A percentile compares a stretch with the other conserved stretches of the same genome.
Evolutionary conservation across 768 basidiomycete species (phyloP).

Genomic region (Lactifluus rugatus): DNA sequence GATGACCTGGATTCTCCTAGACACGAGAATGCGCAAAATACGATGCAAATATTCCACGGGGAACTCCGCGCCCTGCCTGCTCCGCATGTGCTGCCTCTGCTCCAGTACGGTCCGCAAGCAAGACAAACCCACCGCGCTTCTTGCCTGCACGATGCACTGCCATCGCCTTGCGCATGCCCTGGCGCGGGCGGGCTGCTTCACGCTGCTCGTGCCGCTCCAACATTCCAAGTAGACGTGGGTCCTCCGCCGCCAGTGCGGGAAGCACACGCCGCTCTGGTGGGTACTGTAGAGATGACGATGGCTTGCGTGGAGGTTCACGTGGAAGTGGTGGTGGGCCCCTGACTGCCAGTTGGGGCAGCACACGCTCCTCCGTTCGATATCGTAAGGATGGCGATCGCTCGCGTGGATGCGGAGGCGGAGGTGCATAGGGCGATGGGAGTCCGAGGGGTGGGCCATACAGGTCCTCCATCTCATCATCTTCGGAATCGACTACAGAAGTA

Average conservation of each 20-base stretch:
- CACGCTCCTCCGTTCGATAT: background rate
- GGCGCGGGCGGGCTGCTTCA: conserved; percentile 6
- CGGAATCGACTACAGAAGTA: background rate
- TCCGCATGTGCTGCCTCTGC: background rate
- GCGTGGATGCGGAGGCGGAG: background rate
- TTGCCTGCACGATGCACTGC: conserved; percentile 1
- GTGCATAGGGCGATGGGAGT: background rate
- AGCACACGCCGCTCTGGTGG: background rate
- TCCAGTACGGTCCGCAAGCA: background rate
- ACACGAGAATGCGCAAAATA: background rate
- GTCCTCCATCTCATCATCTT: conserved; percentile 8
- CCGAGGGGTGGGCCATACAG: background rate
- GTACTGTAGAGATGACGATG: background rate
- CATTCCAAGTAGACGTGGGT: conserved; percentile 2
- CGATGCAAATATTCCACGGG: background rate
- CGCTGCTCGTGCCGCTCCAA: conserved; percentile 10
- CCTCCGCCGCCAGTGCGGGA: conserved; percentile 7
- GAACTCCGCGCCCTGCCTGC: background rate
- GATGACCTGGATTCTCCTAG: background rate
- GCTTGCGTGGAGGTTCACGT: background rate
- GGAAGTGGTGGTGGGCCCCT: background rate
- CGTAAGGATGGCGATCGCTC: background rate
- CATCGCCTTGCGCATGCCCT: conserved; percentile 4
- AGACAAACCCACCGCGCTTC: conserved; percentile 7
- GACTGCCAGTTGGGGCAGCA: background rate